These are phyloP conservation scores for Nyctanthes arbortristis DNA, from an alignment of 257 asterid genomes.

Conservation along the genomic window DNA sequence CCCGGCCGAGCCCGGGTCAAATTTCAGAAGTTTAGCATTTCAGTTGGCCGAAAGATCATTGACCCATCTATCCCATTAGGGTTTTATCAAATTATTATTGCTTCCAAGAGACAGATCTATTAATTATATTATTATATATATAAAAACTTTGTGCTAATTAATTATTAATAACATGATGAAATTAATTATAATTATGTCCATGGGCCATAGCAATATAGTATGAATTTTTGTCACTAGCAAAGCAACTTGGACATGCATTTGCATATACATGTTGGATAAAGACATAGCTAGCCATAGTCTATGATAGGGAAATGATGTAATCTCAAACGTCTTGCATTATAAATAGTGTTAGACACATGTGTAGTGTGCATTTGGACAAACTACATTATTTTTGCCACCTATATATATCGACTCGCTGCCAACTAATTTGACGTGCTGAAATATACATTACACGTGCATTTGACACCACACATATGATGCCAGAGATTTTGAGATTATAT, in stretches of 20 bases:
- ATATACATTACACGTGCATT: no score
- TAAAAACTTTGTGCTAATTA: neutral
- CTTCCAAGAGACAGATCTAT: constrained; percentile 3
- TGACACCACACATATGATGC: no score
- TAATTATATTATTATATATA: neutral
- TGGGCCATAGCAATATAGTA: neutral
- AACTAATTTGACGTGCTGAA: no score
- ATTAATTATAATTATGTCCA: neutral
- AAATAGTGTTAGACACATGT: no score
- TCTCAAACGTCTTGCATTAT: no score
- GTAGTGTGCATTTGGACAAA: no score
- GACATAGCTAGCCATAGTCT: neutral
- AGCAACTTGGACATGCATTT: neutral
- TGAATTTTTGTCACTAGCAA: neutral
- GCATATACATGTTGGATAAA: neutral
- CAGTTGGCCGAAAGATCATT: neutral
- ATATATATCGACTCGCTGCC: no score
- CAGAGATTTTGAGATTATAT: no score
- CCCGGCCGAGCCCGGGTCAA: no score
- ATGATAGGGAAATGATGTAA: no score
- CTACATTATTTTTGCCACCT: no score
- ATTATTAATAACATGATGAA: neutral
- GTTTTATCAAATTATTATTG: neutral
- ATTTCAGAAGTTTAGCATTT: neutral
- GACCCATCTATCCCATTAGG: neutral